phyloP scores from a whole-genome alignment of 345 rosid genomes.

The Camelina neglecta region DNA sequence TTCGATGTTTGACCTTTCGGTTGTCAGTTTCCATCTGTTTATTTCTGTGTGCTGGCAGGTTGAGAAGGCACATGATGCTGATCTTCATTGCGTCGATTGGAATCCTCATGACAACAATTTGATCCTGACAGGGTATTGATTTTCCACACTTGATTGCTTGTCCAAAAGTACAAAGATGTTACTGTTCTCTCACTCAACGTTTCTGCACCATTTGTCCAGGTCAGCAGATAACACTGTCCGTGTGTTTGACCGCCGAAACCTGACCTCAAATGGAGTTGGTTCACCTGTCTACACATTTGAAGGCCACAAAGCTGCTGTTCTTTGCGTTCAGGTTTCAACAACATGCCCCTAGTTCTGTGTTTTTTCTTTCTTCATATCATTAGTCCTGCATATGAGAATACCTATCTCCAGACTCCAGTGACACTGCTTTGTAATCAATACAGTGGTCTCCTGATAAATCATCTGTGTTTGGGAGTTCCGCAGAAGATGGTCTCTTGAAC shows the following conservation, averaged over 20 bases:
- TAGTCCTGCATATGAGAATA: slow-evolving; percentile 4
- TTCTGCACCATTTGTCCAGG: slow-evolving; percentile 48
- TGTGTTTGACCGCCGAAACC: slow-evolving; percentile 86
- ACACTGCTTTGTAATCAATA: slow-evolving; percentile 22
- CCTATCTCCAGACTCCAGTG: neutral
- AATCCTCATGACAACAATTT: slow-evolving; percentile 81
- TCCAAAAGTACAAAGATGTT: neutral
- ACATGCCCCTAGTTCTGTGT: neutral
- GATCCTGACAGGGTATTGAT: slow-evolving; percentile 78
- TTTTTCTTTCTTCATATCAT: neutral
- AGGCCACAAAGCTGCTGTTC: slow-evolving; percentile 91
- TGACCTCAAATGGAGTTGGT: slow-evolving; percentile 76
- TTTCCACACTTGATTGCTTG: neutral
- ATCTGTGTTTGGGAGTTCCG: slow-evolving; percentile 95
- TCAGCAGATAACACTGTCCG: slow-evolving; percentile 86
- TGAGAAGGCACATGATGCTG: slow-evolving; percentile 89
- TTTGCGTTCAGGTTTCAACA: slow-evolving; percentile 80
- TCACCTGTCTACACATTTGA: slow-evolving; percentile 80
- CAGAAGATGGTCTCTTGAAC: slow-evolving; percentile 93
- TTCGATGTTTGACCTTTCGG: neutral
- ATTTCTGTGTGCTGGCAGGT: slow-evolving; percentile 55
- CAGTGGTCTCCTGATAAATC: slow-evolving; percentile 95
- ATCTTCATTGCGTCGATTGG: slow-evolving; percentile 97
- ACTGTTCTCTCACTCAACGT: slow-evolving; percentile 4
- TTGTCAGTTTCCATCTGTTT: slow-evolving; percentile 4